phyloP scores from a whole-genome alignment of 768 basidiomycete species.

The Podaxis mareebaensis region DNA sequence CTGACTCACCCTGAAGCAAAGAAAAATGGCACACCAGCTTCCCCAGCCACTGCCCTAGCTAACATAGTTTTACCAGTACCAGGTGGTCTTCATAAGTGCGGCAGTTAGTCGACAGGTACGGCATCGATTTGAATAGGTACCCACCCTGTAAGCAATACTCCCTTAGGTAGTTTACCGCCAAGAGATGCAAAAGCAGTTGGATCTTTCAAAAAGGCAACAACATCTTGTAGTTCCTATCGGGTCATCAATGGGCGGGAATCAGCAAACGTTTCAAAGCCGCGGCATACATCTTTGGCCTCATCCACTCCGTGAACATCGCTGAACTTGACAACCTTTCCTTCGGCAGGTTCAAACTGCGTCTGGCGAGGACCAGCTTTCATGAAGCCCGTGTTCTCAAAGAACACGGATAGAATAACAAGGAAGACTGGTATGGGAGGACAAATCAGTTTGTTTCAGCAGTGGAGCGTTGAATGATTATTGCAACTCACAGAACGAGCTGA shows the following conservation, averaged over 20 bases:
- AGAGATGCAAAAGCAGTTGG: slow-evolving; percentile 87
- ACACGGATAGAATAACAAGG: slow-evolving; percentile 82
- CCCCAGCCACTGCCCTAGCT: slow-evolving; percentile 96
- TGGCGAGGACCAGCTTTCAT: slow-evolving; percentile 85
- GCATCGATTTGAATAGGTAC: slow-evolving; percentile 17
- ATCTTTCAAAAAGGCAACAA: slow-evolving; percentile 94
- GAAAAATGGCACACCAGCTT: slow-evolving; percentile 97
- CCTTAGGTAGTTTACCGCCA: slow-evolving; percentile 94
- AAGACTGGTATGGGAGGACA: slow-evolving; percentile 48
- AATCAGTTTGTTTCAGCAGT: background rate
- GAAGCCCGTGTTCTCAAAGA: slow-evolving; percentile 92
- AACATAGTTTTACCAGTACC: slow-evolving; percentile 98
- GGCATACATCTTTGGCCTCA: slow-evolving; percentile 85
- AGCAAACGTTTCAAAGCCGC: background rate
- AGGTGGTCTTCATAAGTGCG: slow-evolving; percentile 49
- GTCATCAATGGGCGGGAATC: background rate
- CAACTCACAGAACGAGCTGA: slow-evolving; percentile 67
- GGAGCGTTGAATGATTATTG: background rate
- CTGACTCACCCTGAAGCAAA: slow-evolving; percentile 82
- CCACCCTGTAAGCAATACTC: slow-evolving; percentile 83
- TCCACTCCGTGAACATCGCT: slow-evolving; percentile 97
- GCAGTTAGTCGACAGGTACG: slow-evolving; percentile 15
- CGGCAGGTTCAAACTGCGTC: slow-evolving; percentile 78
- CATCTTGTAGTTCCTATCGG: slow-evolving; percentile 83
- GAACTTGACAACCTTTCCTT: slow-evolving; percentile 85